A percentile compares a stretch with the other conserved stretches of the same genome.
Conservation (phyloP, 345 rosid species). For the Aquilaria malaccensis region DNA sequence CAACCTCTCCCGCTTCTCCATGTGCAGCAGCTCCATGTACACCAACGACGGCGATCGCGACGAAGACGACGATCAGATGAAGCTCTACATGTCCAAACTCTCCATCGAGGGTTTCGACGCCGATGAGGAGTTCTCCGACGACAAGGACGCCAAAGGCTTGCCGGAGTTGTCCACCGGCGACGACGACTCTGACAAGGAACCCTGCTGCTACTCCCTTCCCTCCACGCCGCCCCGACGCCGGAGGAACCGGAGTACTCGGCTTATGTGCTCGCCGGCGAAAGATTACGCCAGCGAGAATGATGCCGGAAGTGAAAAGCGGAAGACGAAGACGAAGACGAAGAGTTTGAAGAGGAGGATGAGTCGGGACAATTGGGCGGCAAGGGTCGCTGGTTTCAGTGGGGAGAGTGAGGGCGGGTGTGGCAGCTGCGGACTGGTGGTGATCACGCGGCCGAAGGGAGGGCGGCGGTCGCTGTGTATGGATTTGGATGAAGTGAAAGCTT, state of each 20-base stretch:
- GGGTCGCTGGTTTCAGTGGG: not conserved
- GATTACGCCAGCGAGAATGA: conserved; percentile 82
- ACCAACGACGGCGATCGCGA: conserved; percentile 33
- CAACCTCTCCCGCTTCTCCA: conserved; percentile 60
- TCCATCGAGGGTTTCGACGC: conserved; percentile 70
- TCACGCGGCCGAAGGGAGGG: conserved; percentile 75
- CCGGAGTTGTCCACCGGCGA: conserved; percentile 20
- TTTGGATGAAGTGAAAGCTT: conserved; percentile 68
- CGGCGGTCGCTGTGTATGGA: conserved; percentile 71
- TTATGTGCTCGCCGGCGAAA: conserved; percentile 16
- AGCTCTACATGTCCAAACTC: conserved; percentile 30
- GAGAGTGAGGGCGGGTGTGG: conserved; percentile 43
- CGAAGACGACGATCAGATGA: conserved; percentile 16
- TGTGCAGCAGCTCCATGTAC: conserved; percentile 60
- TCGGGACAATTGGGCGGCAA: conserved; percentile 3
- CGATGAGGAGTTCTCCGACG: conserved; percentile 66
- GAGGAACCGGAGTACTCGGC: conserved; percentile 9
- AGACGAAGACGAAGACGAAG: too few relatives aligned
- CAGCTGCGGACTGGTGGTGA: conserved; percentile 50
- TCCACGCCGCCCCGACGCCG: conserved; percentile 39
- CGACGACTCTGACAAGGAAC: conserved; percentile 56
- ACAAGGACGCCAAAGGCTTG: conserved; percentile 16
- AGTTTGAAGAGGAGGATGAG: conserved; percentile 13
- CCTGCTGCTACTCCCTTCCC: conserved; percentile 54
- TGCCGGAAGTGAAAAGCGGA: conserved; percentile 13